Percentiles rank a stretch among this genome's conserved stretches.
Evolutionary conservation across 169 alveolate genomes (phyloP).

Genomic region (Cyclospora cayetanensis): DNA sequence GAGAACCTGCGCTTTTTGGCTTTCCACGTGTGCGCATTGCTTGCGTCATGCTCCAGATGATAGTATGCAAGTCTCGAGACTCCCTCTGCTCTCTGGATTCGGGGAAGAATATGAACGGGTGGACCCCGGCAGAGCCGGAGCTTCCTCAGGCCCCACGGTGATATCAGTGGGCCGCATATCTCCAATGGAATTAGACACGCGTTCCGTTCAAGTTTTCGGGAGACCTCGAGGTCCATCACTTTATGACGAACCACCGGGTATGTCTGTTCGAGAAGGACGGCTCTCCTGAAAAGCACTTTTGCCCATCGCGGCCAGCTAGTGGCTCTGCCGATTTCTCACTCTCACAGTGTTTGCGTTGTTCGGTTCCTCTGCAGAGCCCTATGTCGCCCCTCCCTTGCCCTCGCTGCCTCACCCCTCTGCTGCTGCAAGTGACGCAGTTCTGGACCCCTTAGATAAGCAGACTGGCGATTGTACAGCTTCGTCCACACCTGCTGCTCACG

Average conservation of each 20-base stretch:
- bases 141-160: not conserved
- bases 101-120: not conserved
- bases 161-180: not conserved
- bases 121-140: not conserved
- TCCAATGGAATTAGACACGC: not conserved
- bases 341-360: too few relatives aligned
- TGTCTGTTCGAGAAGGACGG: not conserved
- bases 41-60: too few relatives aligned
- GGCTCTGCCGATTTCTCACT: too few relatives aligned
- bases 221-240: not conserved
- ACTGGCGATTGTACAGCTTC: not conserved
- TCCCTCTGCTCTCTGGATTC: not conserved
- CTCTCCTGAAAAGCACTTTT: too few relatives aligned
- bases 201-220: not conserved
- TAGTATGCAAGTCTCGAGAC: not conserved
- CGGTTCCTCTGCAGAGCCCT: not conserved
- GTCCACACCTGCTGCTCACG: not conserved
- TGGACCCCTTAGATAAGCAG: not conserved
- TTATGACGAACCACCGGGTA: not conserved
- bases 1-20: too few relatives aligned
- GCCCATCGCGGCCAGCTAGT: too few relatives aligned
- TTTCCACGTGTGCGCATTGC: too few relatives aligned
- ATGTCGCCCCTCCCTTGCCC: not conserved
- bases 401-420: not conserved
- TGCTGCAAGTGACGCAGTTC: not conserved